Evolutionary conservation across 1,284 basidiomycete species (phyloP), one percentile per base, ranked within the genome.

Genomic region (Neonothopanus nambi): DNA sequence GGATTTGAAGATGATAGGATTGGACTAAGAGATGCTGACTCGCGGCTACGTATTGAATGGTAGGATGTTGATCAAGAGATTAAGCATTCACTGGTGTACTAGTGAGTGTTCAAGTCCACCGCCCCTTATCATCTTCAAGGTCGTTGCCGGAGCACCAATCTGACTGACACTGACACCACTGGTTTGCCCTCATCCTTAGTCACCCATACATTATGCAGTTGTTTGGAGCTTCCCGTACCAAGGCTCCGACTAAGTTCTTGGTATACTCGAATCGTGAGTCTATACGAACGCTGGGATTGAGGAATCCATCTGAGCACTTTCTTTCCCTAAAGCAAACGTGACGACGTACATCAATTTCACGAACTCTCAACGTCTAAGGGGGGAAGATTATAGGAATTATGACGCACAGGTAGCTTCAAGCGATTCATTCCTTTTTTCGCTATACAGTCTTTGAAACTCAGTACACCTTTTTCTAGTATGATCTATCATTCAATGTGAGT

Each of bases 11-110:
- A 42, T n/a, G n/a, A n/a, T n/a, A n/a, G n/a, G n/a, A n/a, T n/a
- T n/a, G n/a, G n/a, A n/a, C n/a, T n/a, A n/a, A n/a, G n/a, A n/a
- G n/a, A n/a, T n/a, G n/a, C n/a, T n/a, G n/a, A n/a, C n/a, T n/a
- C 18, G 26, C 12, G 7, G 12, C 18, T 42, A 20, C 11, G 40
- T 6, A 5, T 20, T 12, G 20, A 18, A 15, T 18, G 20, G 21
- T 26, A 46, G 44, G 44, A 46, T 33, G 23, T 46, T 8, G 11
- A 46, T 35, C 13, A 46, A 46, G 44, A 46, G 17, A 33, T 46
- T 1, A 46, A 17, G 28, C 44, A 46, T 20, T 28, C 44, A 26
- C 13, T 33, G 28, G 11, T 13, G 9, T 46, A 30, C n/a, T 46
- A 30, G 44, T 46, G 28, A 46, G 44, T 46, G 12, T 20, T 18